Evolutionary conservation across 177 flowering plant genomes (phyloP), one percentile per base, ranked within the genome.

Genomic region (Vitis hybrid): DNA sequence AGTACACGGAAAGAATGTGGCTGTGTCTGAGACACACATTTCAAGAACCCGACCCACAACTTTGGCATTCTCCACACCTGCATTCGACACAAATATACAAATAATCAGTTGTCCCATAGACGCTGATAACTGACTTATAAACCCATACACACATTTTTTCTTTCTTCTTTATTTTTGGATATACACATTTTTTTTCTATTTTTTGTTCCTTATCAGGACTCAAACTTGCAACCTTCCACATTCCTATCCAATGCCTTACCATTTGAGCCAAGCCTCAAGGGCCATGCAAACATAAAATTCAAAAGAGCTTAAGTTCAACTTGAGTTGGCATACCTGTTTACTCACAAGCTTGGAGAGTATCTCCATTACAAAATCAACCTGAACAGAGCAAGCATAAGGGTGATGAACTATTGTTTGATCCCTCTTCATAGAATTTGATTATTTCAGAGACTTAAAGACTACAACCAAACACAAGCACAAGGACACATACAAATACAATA

Each of bases 51-150:
- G 44, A 91, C 90, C 98, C 98, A 96, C 77, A 94, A 75, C 78
- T 96, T 94, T 54, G 99, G 99, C 97, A 94, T 87, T 85, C 83
- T 89, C 99, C 99, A 96, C 38, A 96, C 85, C 99, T 96, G 84
- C 65, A 75, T 17, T 33, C 62, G 33, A 65, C 24, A 63, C 2
- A 28, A 3, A 70, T 3, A 50, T 2, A 50, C 13, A 64, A 60
- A 58, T 51, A 4, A 47, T 70, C 59, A 65, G 67, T 49, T 51
- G 6, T 12, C 18, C 15, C 57, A 7, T 18, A 56, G 5, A 68
- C 5, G 7, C 9, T 38, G 8, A 38, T 38, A 38, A 38, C 47
- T 38, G 47, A 38, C 7, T 38, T 38, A 38, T 38, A 38, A 38
- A 38, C 47, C 47, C 47, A 38, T 38, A 8, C 7, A 38, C 47